These are phyloP conservation scores for Umbelopsis ramanniana DNA, from an alignment of 192 early-diverging fungal species.

Conservation along the genomic window DNA sequence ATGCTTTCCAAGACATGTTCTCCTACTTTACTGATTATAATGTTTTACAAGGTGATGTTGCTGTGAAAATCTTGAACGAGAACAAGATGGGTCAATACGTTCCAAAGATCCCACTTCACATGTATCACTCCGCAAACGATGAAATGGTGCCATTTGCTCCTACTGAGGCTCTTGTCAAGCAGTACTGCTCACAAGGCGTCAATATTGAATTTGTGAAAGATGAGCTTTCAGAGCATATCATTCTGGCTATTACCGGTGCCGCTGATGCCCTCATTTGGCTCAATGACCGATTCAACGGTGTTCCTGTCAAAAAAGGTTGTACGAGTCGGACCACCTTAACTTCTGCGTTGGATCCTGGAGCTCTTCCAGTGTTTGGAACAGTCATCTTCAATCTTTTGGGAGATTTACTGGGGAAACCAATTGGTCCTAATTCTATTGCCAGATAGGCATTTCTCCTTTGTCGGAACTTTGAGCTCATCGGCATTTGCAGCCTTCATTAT, in stretches of 20 bases:
- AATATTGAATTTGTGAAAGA: slow-evolving; percentile 27
- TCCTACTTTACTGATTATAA: slow-evolving; percentile 6
- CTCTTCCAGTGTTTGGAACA: slow-evolving; percentile 21
- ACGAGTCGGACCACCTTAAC: not conserved
- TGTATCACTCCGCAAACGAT: slow-evolving; percentile 23
- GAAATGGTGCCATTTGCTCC: slow-evolving; percentile 26
- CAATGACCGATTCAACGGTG: not conserved
- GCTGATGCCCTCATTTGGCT: slow-evolving; percentile 21
- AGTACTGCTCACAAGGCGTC: slow-evolving; percentile 20
- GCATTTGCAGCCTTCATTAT: too few species aligned
- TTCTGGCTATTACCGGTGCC: slow-evolving; percentile 11
- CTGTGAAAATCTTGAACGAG: not conserved
- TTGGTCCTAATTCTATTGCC: slow-evolving; percentile 19
- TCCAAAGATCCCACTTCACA: slow-evolving; percentile 23
- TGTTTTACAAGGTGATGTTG: not conserved
- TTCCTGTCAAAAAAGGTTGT: slow-evolving; percentile 8
- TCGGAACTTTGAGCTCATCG: too few species aligned
- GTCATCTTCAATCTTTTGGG: slow-evolving; percentile 9
- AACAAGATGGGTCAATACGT: slow-evolving; percentile 20
- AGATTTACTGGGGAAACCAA: slow-evolving; percentile 13
- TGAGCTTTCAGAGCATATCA: slow-evolving; percentile 19
- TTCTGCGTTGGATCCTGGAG: slow-evolving; percentile 18
- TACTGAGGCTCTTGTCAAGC: not conserved
- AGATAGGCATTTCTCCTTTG: not conserved
- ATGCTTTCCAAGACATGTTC: slow-evolving; percentile 20